These are phyloP conservation scores for Dactylorhiza incarnata DNA, from an alignment of 106 monocot species.

Conservation along the genomic window DNA sequence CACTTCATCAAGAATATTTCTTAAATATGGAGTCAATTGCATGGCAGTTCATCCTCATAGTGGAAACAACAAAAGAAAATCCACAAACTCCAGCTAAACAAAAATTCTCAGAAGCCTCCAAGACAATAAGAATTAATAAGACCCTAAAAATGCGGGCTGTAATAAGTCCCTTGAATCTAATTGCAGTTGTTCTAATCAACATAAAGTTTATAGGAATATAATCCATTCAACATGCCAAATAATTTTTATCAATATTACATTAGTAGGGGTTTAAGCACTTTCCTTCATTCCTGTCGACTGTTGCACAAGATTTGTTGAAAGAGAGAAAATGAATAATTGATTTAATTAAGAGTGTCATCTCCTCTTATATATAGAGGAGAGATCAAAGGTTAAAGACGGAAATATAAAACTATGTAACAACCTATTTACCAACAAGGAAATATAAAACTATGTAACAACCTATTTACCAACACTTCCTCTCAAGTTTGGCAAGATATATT, in stretches of 20 bases:
- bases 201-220: neutral
- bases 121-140: neutral
- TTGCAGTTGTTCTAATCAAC: neutral
- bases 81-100: neutral
- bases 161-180: neutral
- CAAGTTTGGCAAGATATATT: no score
- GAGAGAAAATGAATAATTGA: no score
- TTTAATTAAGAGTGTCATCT: no score
- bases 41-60: neutral
- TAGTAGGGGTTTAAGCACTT: neutral
- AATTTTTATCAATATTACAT: neutral
- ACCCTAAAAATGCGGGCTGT: neutral
- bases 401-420: no score
- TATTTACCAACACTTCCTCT: no score
- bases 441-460: no score
- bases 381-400: no score
- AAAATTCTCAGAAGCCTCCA: neutral
- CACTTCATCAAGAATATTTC: neutral
- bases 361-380: no score
- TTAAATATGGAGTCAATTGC: neutral
- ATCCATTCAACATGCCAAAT: neutral
- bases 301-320: no score
- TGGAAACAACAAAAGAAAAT: neutral
- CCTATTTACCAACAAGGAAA: no score
- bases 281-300: no score